A percentile compares a stretch with the other conserved stretches of the same genome.
Conservation (phyloP, 345 rosid genomes). For the Pistacia vera region DNA sequence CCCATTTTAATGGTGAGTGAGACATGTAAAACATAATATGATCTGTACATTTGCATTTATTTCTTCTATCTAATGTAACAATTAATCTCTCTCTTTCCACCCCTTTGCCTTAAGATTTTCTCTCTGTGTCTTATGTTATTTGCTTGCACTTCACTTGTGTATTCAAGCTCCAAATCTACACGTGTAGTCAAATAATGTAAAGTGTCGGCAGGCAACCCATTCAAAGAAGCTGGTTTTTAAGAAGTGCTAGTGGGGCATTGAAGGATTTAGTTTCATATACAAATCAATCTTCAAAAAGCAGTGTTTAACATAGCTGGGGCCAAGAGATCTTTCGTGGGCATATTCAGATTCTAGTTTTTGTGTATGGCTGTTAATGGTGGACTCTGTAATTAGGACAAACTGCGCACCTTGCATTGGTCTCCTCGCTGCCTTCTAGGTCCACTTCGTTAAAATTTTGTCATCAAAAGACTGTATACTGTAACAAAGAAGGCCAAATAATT, state of each 20-base stretch:
- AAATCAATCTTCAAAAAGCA: not conserved
- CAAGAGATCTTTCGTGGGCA: constrained; percentile 22
- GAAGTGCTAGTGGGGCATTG: not conserved
- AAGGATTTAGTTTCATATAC: not conserved
- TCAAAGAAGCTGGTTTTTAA: not conserved
- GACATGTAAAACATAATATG: constrained; percentile 5
- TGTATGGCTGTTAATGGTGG: not conserved
- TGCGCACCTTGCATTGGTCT: not conserved
- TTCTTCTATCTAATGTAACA: not conserved
- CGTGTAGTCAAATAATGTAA: not conserved
- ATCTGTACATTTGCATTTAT: constrained; percentile 18
- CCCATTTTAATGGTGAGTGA: constrained; percentile 9
- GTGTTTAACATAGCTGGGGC: constrained; percentile 5
- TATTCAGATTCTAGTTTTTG: constrained; percentile 17
- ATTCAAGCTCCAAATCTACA: not conserved
- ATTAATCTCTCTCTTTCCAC: not conserved
- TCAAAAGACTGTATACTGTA: no score
- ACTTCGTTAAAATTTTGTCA: constrained; percentile 14
- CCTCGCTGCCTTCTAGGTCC: constrained; percentile 5
- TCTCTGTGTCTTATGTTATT: not conserved
- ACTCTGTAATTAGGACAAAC: not conserved
- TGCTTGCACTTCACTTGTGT: not conserved
- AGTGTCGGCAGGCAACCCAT: constrained; percentile 31
- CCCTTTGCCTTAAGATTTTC: not conserved
- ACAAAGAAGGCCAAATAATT: not conserved